Conservation (phyloP, 169 alveolate species). For the Haemoproteus tartakovskyi region DNA sequence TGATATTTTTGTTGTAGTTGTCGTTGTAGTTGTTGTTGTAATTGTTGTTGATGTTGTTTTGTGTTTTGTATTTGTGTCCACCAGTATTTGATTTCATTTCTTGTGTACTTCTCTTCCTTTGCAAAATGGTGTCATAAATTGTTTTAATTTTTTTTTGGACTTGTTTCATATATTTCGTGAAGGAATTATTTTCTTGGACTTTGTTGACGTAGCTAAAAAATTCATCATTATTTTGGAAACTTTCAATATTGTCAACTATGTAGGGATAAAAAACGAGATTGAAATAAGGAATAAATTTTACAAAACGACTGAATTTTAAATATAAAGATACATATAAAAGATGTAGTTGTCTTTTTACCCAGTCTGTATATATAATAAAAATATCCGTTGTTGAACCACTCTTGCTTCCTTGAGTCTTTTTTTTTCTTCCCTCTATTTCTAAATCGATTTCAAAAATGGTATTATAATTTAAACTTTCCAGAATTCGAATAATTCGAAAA, state of each 20-base stretch:
- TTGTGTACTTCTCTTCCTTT: too few species aligned
- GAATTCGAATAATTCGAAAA: conserved; percentile 23
- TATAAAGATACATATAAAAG: conserved; percentile 30
- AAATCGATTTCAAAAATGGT: neutral
- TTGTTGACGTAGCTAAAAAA: conserved; percentile 37
- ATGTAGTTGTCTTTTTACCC: conserved; percentile 57
- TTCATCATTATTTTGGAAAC: conserved; percentile 5
- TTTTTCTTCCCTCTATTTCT: neutral
- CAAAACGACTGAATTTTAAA: conserved; percentile 24
- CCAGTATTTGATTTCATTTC: too few species aligned
- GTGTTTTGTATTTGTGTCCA: too few species aligned
- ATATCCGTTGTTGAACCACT: neutral
- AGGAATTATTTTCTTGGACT: conserved; percentile 1
- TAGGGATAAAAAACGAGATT: neutral
- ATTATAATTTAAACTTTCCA: conserved; percentile 30
- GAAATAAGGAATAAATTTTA: conserved; percentile 42
- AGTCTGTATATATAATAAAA: conserved; percentile 2
- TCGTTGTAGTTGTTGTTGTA: neutral
- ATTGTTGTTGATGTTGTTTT: too few species aligned
- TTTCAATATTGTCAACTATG: neutral
- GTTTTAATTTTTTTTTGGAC: conserved; percentile 18
- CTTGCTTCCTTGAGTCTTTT: neutral
- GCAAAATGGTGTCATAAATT: conserved; percentile 4
- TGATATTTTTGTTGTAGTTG: neutral
- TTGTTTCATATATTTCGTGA: conserved; percentile 15